These are phyloP conservation scores for Mycosphaerella arachidis DNA, from an alignment of 2,329 filamentous ascomycete species.

Conservation along the genomic window DNA sequence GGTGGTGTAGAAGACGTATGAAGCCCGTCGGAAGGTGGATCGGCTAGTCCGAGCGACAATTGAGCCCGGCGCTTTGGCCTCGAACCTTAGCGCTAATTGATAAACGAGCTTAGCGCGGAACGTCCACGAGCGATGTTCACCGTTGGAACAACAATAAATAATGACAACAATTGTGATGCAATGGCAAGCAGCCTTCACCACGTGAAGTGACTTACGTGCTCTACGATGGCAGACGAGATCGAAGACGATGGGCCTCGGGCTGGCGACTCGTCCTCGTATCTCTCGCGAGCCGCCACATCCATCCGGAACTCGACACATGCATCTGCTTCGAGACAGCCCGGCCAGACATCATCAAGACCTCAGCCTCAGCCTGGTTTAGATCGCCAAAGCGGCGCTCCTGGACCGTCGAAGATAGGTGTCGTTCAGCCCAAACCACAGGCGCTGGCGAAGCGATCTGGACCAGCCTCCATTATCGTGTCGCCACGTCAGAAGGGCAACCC, in stretches of 20 bases:
- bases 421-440: slow-evolving; percentile 80
- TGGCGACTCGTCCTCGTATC: slow-evolving; percentile 7
- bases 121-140: not conserved
- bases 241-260: slow-evolving; percentile 18
- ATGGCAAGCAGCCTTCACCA: not conserved
- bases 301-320: slow-evolving; percentile 16
- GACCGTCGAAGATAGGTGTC: slow-evolving; percentile 23
- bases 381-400: slow-evolving; percentile 19
- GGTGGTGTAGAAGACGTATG: not conserved
- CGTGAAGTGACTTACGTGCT: not conserved
- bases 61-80: not conserved
- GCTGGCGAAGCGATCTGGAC: slow-evolving; percentile 61
- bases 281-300: slow-evolving; percentile 19
- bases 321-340: slow-evolving; percentile 2
- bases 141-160: not conserved
- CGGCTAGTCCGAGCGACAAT: not conserved
- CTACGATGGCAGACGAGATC: slow-evolving; percentile 25
- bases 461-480: slow-evolving; percentile 82
- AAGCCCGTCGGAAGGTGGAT: not conserved
- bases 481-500: slow-evolving; percentile 93
- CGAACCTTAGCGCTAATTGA: not conserved
- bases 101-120: not conserved
- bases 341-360: slow-evolving; percentile 9
- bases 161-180: not conserved
- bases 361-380: slow-evolving; percentile 17